Evolutionary conservation across 805 yeast species (phyloP), one percentile per base, ranked within the genome.

Genomic region (Candida morakotiae): DNA sequence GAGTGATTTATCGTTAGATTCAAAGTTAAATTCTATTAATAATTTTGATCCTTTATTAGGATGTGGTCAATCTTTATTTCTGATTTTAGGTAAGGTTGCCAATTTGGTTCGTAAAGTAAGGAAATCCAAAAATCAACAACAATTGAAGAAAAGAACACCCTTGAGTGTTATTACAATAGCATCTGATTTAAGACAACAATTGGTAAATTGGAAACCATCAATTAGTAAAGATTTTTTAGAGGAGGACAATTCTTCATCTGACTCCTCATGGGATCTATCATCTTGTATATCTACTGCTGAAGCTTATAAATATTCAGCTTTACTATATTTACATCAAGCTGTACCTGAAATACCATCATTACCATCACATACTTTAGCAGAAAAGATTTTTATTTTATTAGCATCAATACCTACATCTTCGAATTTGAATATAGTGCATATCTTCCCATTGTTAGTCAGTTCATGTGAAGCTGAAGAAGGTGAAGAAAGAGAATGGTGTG

Each of bases 221-320:
- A 58, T 64, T 9, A 52, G 70, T 2, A 49, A 67, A 8, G 53
- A 60, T 10, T 58, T 65, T 47, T 42, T 58, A 7, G 56, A 57
- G 42, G 38, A 42, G 25, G 48, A 47, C 4, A 55, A 51, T 10
- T 35, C 43, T 4, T 32, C 58, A 1, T 55, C 64, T 2, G 11
- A n/a, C 2, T 17, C 35, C 10, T 31, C 41, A 6, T 73, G 80
- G 64, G 87, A 80, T 45, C 50, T 77, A 21, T 59, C 80, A 4
- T 72, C 82, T 8, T 76, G 83, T 40, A 64, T 81, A 18, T 75
- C 85, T 2, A 81, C 86, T 1, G 86, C 87, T 2, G 87, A 81
- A 49, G 81, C 86, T 0, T 81, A 81, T 53, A 52, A 84, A 27
- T 77, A 67, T 52, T 71, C 85, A 1, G 67, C 83, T 0, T 52